These are phyloP conservation scores for Aspergillus sp. DNA, from an alignment of 2,329 filamentous ascomycete genomes.

Conservation along the genomic window DNA sequence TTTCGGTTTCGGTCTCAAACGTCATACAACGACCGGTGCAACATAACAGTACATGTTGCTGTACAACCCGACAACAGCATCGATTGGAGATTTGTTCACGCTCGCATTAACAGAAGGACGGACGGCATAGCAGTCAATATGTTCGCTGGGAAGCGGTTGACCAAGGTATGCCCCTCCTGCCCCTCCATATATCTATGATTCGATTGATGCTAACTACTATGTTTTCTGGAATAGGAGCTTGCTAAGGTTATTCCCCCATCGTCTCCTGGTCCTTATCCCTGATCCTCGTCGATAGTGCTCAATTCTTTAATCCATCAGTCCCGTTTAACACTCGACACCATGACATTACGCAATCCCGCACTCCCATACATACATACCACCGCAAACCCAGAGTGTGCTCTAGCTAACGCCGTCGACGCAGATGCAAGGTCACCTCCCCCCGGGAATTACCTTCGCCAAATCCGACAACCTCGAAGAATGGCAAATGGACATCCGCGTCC, in stretches of 20 bases:
- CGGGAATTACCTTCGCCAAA: constrained; percentile 69
- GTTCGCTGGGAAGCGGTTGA: constrained; percentile 45
- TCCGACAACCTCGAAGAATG: constrained; percentile 82
- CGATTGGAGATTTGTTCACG: no score
- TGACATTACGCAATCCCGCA: no score
- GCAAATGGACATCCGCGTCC: constrained; percentile 83
- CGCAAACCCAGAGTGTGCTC: no score
- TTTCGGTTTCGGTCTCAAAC: no score
- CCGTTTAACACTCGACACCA: not conserved
- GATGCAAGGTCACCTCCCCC: constrained; percentile 54
- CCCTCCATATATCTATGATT: not conserved
- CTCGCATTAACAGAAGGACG: no score
- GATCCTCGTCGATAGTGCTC: not conserved
- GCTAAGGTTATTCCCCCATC: constrained; percentile 44
- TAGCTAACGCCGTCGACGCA: constrained; percentile 16
- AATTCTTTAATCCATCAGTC: not conserved
- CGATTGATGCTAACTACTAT: constrained; percentile 15
- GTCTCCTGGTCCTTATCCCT: not conserved
- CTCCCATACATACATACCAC: no score
- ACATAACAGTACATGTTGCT: no score
- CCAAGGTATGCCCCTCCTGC: constrained; percentile 34
- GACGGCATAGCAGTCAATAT: constrained; percentile 21
- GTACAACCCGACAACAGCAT: no score
- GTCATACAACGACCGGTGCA: no score
- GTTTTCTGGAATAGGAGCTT: constrained; percentile 44